phyloP scores from a whole-genome alignment of 2,329 filamentous ascomycete species.

The Xylaria sp. region DNA sequence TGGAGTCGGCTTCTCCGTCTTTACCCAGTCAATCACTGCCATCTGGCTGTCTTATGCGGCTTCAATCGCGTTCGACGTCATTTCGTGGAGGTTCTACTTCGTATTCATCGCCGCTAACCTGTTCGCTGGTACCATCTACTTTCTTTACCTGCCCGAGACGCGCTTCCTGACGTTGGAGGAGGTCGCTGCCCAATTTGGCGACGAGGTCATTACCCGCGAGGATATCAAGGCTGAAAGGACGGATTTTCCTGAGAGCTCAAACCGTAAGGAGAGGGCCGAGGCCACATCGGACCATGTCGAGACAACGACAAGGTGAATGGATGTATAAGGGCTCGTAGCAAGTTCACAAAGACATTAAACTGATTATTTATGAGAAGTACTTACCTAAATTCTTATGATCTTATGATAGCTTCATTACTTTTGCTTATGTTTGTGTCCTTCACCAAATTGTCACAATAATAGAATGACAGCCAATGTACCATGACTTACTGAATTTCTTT shows the following conservation, averaged over 20 bases:
- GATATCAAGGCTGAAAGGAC: conserved; percentile 4
- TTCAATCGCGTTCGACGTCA: conserved; percentile 46
- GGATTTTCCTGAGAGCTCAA: background rate
- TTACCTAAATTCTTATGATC: background rate
- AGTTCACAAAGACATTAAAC: background rate
- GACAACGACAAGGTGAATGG: conserved; percentile 3
- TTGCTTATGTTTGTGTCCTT: too few species aligned
- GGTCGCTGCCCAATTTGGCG: conserved; percentile 51
- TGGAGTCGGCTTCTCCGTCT: conserved; percentile 46
- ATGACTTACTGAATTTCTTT: background rate
- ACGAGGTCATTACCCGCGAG: conserved; percentile 39
- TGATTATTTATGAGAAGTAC: background rate
- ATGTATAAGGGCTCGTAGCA: conserved; percentile 3
- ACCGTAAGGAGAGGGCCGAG: background rate
- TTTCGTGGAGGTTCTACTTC: conserved; percentile 51
- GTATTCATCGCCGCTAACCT: conserved; percentile 51
- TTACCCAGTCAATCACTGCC: conserved; percentile 47
- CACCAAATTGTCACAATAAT: too few species aligned
- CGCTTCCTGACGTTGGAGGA: conserved; percentile 50
- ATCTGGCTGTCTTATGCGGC: conserved; percentile 50
- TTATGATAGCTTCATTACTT: background rate
- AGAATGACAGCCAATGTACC: too few species aligned
- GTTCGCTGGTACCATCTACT: conserved; percentile 48
- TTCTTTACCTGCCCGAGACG: conserved; percentile 53
- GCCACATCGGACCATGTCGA: conserved; percentile 13